Evolutionary conservation across 331 rosid genomes (phyloP), one percentile per base, ranked within the genome.

Genomic region (Pyracantha coccinea): DNA sequence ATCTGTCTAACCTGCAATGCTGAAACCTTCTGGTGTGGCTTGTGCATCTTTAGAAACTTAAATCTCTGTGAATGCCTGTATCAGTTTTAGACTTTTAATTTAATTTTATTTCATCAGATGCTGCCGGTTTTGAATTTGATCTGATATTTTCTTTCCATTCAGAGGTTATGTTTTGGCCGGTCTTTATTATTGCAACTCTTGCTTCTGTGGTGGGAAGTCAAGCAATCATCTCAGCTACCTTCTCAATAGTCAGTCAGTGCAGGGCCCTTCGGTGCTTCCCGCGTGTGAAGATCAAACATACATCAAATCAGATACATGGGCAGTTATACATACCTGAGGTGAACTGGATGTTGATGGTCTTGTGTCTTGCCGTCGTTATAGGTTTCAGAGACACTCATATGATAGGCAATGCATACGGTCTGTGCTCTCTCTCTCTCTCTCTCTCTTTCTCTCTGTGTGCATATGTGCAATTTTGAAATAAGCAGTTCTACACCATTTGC

Each of bases 311-410:
- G 60, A 77, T 77, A 82, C 60, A 73, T 41, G 85, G 85, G 59
- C 85, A 82, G 64, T 77, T 82, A 47, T 82, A 82, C 78, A 82
- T 82, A 35, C 82, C 85, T 32, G 85, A 82, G 71, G 79, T 73
- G 33, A 82, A 82, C 17, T 82, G 85, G 85, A 77, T 69, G 53
- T 66, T 82, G 72, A 82, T 82, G 85, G 53, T 75, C 23, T 66
- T 75, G 24, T 83, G 86, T 75, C 76, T 83, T 21, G 71, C 83
- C 20, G 86, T 78, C 3, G 60, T 71, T 33, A 74, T 78, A 33
- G 86, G 86, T 11, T 79, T 83, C 73, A 66, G 81, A 70, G 83
- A 83, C 78, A 83, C 83, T 10, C 41, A 21, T 52, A 66, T 65
- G 75, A 71, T 83, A 32, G 83, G 83, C 64, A 71, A 83, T 38